Evolutionary conservation across 1,284 basidiomycete species (phyloP), one percentile per base, ranked within the genome.

Genomic region (Sphaerobolus stellatus): DNA sequence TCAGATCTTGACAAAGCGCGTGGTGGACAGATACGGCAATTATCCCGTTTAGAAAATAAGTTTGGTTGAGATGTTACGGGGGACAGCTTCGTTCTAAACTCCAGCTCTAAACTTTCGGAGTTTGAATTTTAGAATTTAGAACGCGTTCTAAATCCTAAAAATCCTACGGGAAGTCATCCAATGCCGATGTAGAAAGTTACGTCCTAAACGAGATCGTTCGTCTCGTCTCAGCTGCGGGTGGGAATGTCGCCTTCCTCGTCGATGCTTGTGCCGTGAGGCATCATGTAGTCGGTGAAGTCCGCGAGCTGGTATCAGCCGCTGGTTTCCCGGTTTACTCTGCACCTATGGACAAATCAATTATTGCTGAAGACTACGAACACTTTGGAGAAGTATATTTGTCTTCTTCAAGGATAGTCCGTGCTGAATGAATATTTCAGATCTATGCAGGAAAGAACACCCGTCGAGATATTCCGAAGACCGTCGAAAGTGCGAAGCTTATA

Each of bases 211-310:
- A 88, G 61, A 91, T 95, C 59, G 68, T 77, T 18, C 76, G 81
- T 47, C 78, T 81, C 20, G 83, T 93, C 41, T 74, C 84, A 46
- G 73, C 77, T 9, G 87, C 87, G 4, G 75, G 75, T 7, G 64
- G 49, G 3, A 81, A 89, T 54, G 85, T 88, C 0, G 75, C 93
- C 52, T 80, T 97, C 50, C 81, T 98, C 16, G 85, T 94, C 34
- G 95, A 98, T 66, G 93, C 92, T 1, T 97, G 95, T 66, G 81
- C 90, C 0, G 79, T 86, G 52, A 83, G 94, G 13, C 94, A 94
- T 64, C 83, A 86, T 56, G 87, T 87, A 36, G 80, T 80, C 34
- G 67, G 80, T 1, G 86, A 90, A 65, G 75, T 90, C 4, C 75
- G 80, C 46, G 82, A 92, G 47, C 77, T 98, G 34, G 72, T 91